These are phyloP conservation scores for Allium sativum DNA, from an alignment of 106 monocot genomes.

Conservation along the genomic window DNA sequence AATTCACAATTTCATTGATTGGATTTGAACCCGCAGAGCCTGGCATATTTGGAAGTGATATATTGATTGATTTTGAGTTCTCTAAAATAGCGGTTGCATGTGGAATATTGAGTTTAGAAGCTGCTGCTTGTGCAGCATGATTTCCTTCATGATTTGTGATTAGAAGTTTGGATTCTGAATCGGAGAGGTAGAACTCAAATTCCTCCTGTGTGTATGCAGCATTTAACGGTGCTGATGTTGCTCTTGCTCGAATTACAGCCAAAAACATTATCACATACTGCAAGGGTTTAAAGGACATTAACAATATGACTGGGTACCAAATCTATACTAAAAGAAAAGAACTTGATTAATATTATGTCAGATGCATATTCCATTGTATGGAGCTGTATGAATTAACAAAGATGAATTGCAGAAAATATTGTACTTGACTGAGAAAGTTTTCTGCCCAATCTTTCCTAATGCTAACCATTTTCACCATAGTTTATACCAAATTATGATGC, in stretches of 20 bases:
- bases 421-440: no score
- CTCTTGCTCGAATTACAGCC: constrained; percentile 63
- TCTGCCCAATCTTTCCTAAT: no score
- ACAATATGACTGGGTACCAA: no score
- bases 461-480: no score
- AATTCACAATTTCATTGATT: constrained; percentile 4
- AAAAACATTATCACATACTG: constrained; percentile 80
- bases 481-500: no score
- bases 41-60: constrained; percentile 15
- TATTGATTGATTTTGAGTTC: constrained; percentile 9
- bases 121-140: constrained; percentile 46
- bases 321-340: no score
- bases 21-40: not conserved
- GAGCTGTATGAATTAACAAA: no score
- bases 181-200: constrained; percentile 96
- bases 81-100: constrained; percentile 30
- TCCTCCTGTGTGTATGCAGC: constrained; percentile 78
- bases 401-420: no score
- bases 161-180: constrained; percentile 63
- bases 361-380: no score
- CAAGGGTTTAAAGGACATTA: not conserved
- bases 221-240: constrained; percentile 77
- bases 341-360: no score
- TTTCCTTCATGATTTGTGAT: constrained; percentile 57
- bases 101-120: constrained; percentile 34